A percentile compares a stretch with the other conserved stretches of the same genome.
Evolutionary conservation across 495 filamentous ascomycete species (phyloP).

Genomic region (Parachaetomium inaequale): DNA sequence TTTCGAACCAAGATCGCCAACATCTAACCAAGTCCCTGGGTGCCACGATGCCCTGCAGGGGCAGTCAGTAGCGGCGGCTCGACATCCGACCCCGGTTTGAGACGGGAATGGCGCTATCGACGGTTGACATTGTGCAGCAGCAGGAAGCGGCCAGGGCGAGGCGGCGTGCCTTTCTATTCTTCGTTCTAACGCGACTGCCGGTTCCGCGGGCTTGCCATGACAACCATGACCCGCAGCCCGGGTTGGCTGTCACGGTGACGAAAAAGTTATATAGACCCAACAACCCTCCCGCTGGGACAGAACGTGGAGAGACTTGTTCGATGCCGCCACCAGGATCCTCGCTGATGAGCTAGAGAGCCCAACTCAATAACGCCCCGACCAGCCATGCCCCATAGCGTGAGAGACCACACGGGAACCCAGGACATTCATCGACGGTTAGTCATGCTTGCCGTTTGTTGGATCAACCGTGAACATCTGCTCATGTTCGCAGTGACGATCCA

Average conservation of each 20-base stretch:
- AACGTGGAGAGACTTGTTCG: background rate
- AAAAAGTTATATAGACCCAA: slow-evolving; percentile 8
- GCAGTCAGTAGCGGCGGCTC: background rate
- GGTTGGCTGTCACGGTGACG: background rate
- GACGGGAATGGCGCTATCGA: slow-evolving; percentile 1
- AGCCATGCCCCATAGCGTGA: slow-evolving; percentile 26
- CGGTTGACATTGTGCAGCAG: slow-evolving; percentile 13
- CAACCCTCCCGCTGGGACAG: background rate
- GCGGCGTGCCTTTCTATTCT: slow-evolving; percentile 8
- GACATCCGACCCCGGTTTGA: slow-evolving; percentile 1
- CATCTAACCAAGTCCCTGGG: slow-evolving; percentile 3
- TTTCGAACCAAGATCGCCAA: background rate
- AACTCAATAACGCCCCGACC: background rate
- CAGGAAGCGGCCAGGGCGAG: background rate
- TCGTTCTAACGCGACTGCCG: background rate
- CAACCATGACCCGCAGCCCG: background rate
- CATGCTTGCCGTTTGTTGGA: background rate
- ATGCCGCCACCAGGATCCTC: background rate
- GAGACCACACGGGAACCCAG: slow-evolving; percentile 5
- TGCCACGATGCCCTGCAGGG: slow-evolving; percentile 15
- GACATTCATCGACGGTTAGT: slow-evolving; percentile 19
- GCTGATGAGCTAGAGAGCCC: background rate
- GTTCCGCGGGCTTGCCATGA: slow-evolving; percentile 8
- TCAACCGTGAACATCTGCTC: background rate
- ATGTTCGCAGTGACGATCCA: slow-evolving; percentile 12